phyloP scores from a whole-genome alignment of 129 eudicot species.

The Escallonia rubra region DNA sequence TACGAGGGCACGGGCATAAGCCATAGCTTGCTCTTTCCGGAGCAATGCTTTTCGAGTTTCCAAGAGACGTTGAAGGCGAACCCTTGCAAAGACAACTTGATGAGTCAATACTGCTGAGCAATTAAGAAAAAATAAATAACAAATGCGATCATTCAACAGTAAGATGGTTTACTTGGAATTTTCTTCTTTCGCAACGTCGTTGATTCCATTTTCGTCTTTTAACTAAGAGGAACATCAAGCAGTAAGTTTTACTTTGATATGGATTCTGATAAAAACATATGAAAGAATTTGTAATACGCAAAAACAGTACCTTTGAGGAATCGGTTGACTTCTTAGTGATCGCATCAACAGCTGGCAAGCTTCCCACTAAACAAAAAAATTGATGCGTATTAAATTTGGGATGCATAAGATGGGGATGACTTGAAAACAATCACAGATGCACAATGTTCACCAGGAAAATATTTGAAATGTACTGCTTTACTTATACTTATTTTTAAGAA shows the following conservation, averaged over 20 bases:
- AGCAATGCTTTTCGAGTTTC: conserved; percentile 89
- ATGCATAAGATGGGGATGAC: too few species aligned
- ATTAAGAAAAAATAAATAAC: background rate
- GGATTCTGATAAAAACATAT: background rate
- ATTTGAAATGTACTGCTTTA: too few species aligned
- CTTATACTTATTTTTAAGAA: too few species aligned
- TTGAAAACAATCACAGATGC: too few species aligned
- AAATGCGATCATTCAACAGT: conserved; percentile 8
- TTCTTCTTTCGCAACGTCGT: conserved; percentile 53
- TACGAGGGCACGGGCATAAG: conserved; percentile 90
- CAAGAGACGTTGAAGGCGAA: conserved; percentile 77
- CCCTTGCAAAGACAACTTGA: conserved; percentile 38
- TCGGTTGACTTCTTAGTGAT: conserved; percentile 45
- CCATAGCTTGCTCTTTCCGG: conserved; percentile 97
- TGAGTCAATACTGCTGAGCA: conserved; percentile 17
- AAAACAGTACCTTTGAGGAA: conserved; percentile 53
- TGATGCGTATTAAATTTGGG: too few species aligned
- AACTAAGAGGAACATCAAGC: conserved; percentile 28
- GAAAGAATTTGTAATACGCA: background rate
- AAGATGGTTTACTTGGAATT: conserved; percentile 62
- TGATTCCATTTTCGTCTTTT: conserved; percentile 35
- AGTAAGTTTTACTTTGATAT: background rate
- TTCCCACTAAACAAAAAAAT: conserved; percentile 31
- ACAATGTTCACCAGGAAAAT: too few species aligned
- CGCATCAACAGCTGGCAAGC: conserved; percentile 49